phyloP scores from a whole-genome alignment of 495 filamentous ascomycete species.

The Stereocaulon alpinum region DNA sequence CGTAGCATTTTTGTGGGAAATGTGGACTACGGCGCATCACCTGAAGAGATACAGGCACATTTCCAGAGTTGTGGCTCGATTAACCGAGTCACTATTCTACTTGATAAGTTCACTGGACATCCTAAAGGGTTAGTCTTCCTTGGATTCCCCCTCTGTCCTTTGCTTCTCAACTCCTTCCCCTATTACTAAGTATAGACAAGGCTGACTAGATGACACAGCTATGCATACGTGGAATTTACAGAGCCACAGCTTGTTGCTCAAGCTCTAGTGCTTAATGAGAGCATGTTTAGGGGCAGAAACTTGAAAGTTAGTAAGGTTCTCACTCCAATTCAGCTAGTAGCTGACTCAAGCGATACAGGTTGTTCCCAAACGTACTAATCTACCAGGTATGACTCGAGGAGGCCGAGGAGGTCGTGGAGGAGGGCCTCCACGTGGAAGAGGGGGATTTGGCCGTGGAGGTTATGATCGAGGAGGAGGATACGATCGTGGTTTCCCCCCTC shows the following conservation, averaged over 20 bases:
- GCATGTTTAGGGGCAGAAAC: slow-evolving; percentile 86
- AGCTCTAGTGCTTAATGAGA: slow-evolving; percentile 92
- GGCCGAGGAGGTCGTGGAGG: slow-evolving; percentile 53
- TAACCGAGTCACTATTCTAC: slow-evolving; percentile 92
- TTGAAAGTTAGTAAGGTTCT: slow-evolving; percentile 60
- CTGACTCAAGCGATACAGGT: slow-evolving; percentile 42
- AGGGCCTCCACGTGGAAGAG: slow-evolving; percentile 33
- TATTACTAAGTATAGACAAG: background rate
- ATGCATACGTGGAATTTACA: slow-evolving; percentile 97
- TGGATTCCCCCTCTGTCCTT: slow-evolving; percentile 19
- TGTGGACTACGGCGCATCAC: slow-evolving; percentile 94
- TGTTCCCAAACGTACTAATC: slow-evolving; percentile 91
- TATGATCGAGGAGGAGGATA: slow-evolving; percentile 41
- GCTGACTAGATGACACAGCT: slow-evolving; percentile 41
- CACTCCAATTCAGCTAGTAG: background rate
- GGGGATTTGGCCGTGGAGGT: slow-evolving; percentile 47
- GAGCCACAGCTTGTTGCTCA: slow-evolving; percentile 89
- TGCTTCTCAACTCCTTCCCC: background rate
- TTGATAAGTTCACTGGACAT: slow-evolving; percentile 97
- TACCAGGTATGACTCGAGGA: slow-evolving; percentile 85
- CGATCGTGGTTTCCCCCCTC: slow-evolving; percentile 47
- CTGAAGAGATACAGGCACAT: slow-evolving; percentile 97
- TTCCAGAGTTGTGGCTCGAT: slow-evolving; percentile 97
- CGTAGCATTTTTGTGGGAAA: slow-evolving; percentile 98
- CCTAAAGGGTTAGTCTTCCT: slow-evolving; percentile 76